These are phyloP conservation scores for Tetrahymena elliotti DNA, from an alignment of 73 alveolate species.

Conservation along the genomic window DNA sequence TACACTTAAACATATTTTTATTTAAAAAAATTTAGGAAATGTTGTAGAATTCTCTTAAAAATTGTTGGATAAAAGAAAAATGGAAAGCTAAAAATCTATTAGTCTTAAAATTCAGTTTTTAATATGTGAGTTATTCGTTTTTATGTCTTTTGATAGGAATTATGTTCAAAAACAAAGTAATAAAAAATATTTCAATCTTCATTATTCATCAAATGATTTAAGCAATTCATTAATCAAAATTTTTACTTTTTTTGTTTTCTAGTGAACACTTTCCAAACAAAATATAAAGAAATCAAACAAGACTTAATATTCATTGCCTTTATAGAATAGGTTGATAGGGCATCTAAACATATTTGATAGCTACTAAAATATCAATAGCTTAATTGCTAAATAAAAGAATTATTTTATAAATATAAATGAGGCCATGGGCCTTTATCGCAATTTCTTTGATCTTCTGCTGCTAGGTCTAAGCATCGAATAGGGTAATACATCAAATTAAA, in stretches of 20 bases:
- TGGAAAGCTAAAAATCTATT: background rate
- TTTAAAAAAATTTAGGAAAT: too few species aligned
- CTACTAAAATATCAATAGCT: background rate
- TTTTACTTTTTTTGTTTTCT: background rate
- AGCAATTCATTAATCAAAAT: background rate
- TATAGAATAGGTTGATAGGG: background rate
- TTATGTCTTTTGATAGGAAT: background rate
- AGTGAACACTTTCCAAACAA: background rate
- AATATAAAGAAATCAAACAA: background rate
- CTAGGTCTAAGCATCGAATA: background rate
- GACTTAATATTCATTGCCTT: background rate
- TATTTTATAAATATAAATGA: background rate
- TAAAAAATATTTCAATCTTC: background rate
- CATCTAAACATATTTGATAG: background rate
- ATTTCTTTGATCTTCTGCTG: background rate
- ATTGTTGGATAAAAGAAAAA: background rate
- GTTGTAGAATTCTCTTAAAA: too few species aligned
- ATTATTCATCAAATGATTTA: background rate
- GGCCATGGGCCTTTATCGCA: conserved; percentile 1
- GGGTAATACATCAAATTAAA: background rate
- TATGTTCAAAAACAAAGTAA: background rate
- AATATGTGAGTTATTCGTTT: background rate
- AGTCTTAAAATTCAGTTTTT: background rate
- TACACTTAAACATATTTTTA: too few species aligned
- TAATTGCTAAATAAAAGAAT: background rate